A percentile compares a stretch with the other conserved stretches of the same genome.
Evolutionary conservation across 768 basidiomycete species (phyloP).

Genomic region (Daedaleopsis nitida): DNA sequence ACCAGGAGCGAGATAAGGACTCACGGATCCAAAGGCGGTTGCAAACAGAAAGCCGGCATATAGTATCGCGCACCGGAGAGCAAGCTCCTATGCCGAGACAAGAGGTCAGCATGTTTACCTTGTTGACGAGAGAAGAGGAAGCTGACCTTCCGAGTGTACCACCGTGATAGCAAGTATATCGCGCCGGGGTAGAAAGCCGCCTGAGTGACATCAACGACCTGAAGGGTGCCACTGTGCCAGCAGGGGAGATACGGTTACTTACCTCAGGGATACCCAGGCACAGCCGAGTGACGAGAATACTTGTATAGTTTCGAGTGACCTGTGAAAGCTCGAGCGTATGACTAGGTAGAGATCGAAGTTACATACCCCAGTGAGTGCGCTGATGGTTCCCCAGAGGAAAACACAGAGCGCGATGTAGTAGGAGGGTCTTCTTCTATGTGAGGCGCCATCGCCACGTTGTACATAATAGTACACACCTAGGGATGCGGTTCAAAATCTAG

Average conservation of each 20-base stretch:
- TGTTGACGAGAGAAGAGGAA: background rate
- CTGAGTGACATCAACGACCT: conserved; percentile 26
- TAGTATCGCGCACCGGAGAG: conserved; percentile 61
- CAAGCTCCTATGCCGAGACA: conserved; percentile 50
- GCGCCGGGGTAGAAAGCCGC: conserved; percentile 68
- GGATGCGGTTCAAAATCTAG: conserved; percentile 57
- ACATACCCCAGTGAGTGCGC: conserved; percentile 59
- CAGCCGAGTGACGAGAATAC: conserved; percentile 56
- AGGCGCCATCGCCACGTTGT: background rate
- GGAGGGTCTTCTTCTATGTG: conserved; percentile 47
- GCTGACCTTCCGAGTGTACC: conserved; percentile 39
- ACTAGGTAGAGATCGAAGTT: background rate
- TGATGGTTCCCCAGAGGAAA: conserved; percentile 63
- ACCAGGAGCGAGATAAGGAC: conserved; percentile 18
- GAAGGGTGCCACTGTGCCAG: background rate
- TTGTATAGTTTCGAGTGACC: conserved; percentile 56
- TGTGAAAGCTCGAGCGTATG: conserved; percentile 23
- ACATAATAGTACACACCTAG: conserved; percentile 36
- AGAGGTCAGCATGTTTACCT: conserved; percentile 24
- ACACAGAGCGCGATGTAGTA: conserved; percentile 63
- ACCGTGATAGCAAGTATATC: conserved; percentile 40
- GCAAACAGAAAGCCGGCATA: conserved; percentile 62
- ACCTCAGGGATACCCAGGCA: conserved; percentile 68
- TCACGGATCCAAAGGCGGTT: conserved; percentile 66
- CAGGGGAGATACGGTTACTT: too few species aligned